A percentile compares a stretch with the other conserved stretches of the same genome.
phyloP scores from a whole-genome alignment of 2,329 filamentous ascomycete species.

The Elsinoe necatrix region DNA sequence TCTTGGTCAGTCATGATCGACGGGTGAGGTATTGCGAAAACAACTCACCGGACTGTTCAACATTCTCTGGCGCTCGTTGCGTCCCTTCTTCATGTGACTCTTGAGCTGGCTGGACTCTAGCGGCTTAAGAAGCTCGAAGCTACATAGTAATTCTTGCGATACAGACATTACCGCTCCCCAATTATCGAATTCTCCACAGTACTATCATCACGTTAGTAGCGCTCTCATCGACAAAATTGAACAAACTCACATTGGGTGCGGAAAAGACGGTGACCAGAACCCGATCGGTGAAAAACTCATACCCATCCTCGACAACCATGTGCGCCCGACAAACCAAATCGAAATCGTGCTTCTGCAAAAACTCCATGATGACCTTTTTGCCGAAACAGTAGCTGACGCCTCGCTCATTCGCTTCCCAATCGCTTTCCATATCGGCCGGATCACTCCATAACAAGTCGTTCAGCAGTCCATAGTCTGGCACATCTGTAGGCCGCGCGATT shows the following conservation, averaged over 20 bases:
- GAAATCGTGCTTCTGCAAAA: conserved; percentile 89
- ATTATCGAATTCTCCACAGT: conserved; percentile 98
- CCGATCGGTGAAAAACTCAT: conserved; percentile 96
- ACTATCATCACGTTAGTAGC: conserved; percentile 46
- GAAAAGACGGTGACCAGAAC: conserved; percentile 96
- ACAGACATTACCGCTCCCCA: conserved; percentile 99
- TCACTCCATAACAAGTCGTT: conserved; percentile 97
- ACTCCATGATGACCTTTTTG: conserved; percentile 96
- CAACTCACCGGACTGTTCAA: conserved; percentile 85
- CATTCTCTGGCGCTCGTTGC: conserved; percentile 90
- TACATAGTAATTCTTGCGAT: conserved; percentile 84
- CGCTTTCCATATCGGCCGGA: conserved; percentile 87
- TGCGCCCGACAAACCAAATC: conserved; percentile 94
- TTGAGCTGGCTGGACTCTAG: conserved; percentile 93
- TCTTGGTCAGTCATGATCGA: conserved; percentile 21
- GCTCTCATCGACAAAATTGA: neutral
- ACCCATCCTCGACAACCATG: conserved; percentile 98
- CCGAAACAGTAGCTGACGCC: conserved; percentile 98
- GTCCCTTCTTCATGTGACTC: conserved; percentile 97
- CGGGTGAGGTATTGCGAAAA: neutral
- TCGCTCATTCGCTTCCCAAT: conserved; percentile 96
- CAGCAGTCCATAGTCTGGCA: conserved; percentile 89
- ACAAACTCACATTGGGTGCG: conserved; percentile 75
- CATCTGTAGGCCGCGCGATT: conserved; percentile 90
- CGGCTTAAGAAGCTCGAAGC: conserved; percentile 93